Percentiles rank a stretch among this genome's conserved stretches.
These are phyloP conservation scores for Phytophthora quininea DNA, from an alignment of 352 stramenopile genomes.

Conservation along the genomic window DNA sequence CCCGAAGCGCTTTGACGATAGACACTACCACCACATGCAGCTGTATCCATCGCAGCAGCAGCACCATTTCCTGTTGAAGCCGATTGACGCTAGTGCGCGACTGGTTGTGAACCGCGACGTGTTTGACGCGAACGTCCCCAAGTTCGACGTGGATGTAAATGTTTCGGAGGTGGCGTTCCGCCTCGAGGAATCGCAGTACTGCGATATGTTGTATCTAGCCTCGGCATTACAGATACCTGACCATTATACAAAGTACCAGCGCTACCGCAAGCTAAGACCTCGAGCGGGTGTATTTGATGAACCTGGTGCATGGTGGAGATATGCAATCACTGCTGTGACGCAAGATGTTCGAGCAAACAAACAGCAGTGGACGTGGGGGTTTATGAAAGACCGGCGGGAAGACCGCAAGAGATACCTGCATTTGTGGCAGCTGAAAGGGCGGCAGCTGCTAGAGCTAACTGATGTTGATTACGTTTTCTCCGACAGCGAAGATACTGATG, in stretches of 20 bases:
- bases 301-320: conserved; percentile 79
- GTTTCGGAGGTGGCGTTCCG: conserved; percentile 81
- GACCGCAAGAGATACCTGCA: conserved; percentile 77
- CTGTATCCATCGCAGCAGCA: conserved; percentile 75
- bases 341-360: conserved; percentile 70
- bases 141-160: conserved; percentile 83
- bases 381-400: conserved; percentile 83
- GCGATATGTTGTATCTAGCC: conserved; percentile 82
- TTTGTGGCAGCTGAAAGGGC: conserved; percentile 63
- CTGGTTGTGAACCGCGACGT: conserved; percentile 87
- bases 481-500: conserved; percentile 71
- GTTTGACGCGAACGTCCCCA: conserved; percentile 74
- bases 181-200: conserved; percentile 89
- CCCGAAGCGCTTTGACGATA: conserved; percentile 84
- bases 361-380: conserved; percentile 77
- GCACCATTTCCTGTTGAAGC: conserved; percentile 87
- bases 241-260: conserved; percentile 80
- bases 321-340: conserved; percentile 71
- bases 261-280: conserved; percentile 78
- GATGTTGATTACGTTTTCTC: conserved; percentile 45
- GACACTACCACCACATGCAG: conserved; percentile 64
- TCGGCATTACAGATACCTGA: conserved; percentile 74
- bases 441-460: conserved; percentile 33
- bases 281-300: conserved; percentile 55
- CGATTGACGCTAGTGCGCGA: conserved; percentile 78